Conservation (phyloP, 345 rosid genomes). For the Fremontodendron californicum region DNA sequence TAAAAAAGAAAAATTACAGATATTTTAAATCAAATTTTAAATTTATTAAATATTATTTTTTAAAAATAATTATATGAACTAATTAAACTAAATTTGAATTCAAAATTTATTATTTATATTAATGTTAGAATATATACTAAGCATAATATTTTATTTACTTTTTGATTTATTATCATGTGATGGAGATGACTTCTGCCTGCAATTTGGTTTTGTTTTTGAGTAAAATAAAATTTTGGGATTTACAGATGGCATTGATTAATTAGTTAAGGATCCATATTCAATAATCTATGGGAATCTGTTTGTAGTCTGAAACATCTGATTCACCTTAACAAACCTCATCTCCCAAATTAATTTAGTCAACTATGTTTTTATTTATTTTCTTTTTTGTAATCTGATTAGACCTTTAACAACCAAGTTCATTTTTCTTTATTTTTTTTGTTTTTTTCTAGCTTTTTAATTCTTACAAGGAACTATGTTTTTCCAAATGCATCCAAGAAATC, state of each 20-base stretch:
- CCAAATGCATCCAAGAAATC: neutral
- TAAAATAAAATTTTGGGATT: neutral
- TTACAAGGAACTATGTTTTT: conserved; percentile 20
- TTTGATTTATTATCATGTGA: neutral
- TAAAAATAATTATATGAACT: no score
- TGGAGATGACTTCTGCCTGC: neutral
- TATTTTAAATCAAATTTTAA: no score
- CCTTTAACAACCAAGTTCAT: conserved; percentile 11
- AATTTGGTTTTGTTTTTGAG: neutral
- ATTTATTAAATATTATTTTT: no score
- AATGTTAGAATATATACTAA: no score
- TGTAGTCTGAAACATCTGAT: conserved; percentile 23
- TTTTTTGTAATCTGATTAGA: conserved; percentile 13
- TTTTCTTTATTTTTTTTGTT: neutral
- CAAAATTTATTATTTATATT: no score
- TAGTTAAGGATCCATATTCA: conserved; percentile 1
- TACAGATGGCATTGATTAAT: neutral
- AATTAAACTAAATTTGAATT: no score
- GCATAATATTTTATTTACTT: no score
- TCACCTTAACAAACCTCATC: neutral
- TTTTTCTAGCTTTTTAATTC: conserved; percentile 11
- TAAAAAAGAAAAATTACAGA: no score
- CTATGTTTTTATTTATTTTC: neutral
- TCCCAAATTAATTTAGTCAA: conserved; percentile 14
- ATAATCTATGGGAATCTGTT: conserved; percentile 10